phyloP scores from a whole-genome alignment of 345 rosid genomes.

The Pugionium dolabratum region DNA sequence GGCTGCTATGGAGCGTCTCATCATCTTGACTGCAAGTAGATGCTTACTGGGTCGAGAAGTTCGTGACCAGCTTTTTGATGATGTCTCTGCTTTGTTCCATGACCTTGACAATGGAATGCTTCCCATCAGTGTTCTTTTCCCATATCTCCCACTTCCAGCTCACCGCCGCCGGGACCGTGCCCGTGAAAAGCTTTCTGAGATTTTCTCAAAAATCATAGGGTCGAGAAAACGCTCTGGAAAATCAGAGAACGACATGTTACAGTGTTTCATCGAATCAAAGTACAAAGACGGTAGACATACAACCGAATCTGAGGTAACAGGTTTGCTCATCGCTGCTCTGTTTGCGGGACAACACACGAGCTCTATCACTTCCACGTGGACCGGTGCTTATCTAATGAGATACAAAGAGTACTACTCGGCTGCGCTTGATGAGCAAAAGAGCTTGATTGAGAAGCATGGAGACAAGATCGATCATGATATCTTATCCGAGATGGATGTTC shows the following conservation, averaged over 20 bases:
- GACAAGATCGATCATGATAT: constrained; percentile 84
- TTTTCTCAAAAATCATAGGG: constrained; percentile 71
- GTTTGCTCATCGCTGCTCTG: constrained; percentile 93
- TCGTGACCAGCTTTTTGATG: constrained; percentile 92
- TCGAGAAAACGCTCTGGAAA: constrained; percentile 71
- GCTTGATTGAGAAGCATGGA: constrained; percentile 71
- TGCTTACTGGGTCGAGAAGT: constrained; percentile 92
- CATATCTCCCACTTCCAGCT: constrained; percentile 91
- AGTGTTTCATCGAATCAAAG: constrained; percentile 93
- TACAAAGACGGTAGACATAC: constrained; percentile 91
- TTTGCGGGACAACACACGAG: constrained; percentile 99
- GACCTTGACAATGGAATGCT: constrained; percentile 98
- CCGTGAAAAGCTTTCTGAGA: constrained; percentile 73
- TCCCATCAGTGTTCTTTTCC: constrained; percentile 91
- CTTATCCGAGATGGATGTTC: constrained; percentile 87
- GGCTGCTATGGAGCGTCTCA: constrained; percentile 87
- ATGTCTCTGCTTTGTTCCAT: constrained; percentile 91
- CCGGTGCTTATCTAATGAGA: constrained; percentile 83
- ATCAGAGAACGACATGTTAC: constrained; percentile 91
- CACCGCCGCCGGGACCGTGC: constrained; percentile 92
- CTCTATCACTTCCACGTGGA: constrained; percentile 97
- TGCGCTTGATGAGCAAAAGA: constrained; percentile 78
- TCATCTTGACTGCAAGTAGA: constrained; percentile 98
- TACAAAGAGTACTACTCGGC: constrained; percentile 60
- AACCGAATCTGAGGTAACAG: constrained; percentile 83